Percentiles rank a stretch among this genome's conserved stretches.
These are phyloP conservation scores for Globisporangium mamillatum DNA, from an alignment of 352 stramenopile species.

Conservation along the genomic window DNA sequence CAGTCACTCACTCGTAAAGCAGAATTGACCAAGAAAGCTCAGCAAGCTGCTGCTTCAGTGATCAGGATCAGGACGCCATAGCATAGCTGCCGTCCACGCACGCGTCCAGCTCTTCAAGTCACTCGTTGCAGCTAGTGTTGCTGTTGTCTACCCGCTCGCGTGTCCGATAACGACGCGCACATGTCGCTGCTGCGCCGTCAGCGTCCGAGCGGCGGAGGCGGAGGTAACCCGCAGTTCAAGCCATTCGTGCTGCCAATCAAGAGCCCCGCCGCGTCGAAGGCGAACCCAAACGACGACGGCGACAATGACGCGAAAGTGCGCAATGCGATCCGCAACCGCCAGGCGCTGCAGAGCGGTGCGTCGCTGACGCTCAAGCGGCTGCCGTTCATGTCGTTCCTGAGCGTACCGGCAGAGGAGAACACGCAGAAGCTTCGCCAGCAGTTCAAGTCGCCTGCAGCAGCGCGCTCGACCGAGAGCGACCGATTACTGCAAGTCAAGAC, in stretches of 20 bases:
- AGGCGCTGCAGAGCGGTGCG: constrained; percentile 43
- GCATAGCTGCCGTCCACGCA: not conserved
- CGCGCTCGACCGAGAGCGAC: constrained; percentile 72
- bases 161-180: not conserved
- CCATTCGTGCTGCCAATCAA: constrained; percentile 76
- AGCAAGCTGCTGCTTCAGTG: not conserved
- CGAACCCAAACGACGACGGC: constrained; percentile 12
- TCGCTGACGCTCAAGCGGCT: constrained; percentile 72
- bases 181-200: constrained; percentile 57
- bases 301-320: constrained; percentile 29
- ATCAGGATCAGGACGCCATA: not conserved
- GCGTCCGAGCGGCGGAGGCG: constrained; percentile 7
- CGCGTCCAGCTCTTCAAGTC: not conserved
- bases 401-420: constrained; percentile 52
- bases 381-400: constrained; percentile 81
- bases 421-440: constrained; percentile 53
- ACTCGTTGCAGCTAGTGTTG: not conserved
- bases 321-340: constrained; percentile 42
- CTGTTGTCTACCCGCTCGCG: not conserved
- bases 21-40: not conserved
- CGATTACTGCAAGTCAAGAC: constrained; percentile 79
- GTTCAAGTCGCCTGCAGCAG: constrained; percentile 72
- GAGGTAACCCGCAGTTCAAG: constrained; percentile 53
- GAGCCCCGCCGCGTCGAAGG: not conserved
- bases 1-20: not conserved